These are phyloP conservation scores for Gomphus bonarii DNA, from an alignment of 1,284 basidiomycete species.

Conservation along the genomic window DNA sequence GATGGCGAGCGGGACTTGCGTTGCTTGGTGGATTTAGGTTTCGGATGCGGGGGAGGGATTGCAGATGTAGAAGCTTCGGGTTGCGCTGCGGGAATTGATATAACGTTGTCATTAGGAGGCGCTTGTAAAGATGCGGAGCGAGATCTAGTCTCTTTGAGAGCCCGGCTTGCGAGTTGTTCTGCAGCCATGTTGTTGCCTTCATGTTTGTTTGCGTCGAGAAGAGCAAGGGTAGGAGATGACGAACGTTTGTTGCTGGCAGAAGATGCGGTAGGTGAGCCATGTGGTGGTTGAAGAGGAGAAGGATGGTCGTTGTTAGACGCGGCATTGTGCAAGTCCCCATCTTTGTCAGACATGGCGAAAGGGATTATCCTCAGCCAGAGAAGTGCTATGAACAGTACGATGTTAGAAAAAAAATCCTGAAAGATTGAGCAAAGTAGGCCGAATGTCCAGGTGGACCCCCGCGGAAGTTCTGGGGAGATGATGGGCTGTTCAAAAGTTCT, in stretches of 20 bases:
- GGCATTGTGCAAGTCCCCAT: not conserved
- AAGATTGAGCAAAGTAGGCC: not conserved
- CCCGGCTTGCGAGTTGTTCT: not conserved
- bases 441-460: not conserved
- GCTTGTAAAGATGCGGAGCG: constrained; percentile 6
- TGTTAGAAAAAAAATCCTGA: not conserved
- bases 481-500: constrained; percentile 4
- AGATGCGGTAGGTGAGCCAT: constrained; percentile 3
- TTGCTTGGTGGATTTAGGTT: constrained; percentile 35
- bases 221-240: not conserved
- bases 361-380: not conserved
- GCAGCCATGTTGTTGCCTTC: not conserved
- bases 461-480: constrained; percentile 8
- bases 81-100: constrained; percentile 2
- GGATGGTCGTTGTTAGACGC: not conserved
- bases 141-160: not conserved
- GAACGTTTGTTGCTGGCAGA: not conserved
- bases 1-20: constrained; percentile 44
- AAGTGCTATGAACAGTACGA: not conserved
- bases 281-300: not conserved
- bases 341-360: constrained; percentile 3
- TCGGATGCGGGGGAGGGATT: constrained; percentile 16
- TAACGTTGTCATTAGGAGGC: not conserved
- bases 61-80: constrained; percentile 2
- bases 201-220: not conserved